Conservation (phyloP, 139 green algal species). For the Raphidocelis subcapitata region DNA sequence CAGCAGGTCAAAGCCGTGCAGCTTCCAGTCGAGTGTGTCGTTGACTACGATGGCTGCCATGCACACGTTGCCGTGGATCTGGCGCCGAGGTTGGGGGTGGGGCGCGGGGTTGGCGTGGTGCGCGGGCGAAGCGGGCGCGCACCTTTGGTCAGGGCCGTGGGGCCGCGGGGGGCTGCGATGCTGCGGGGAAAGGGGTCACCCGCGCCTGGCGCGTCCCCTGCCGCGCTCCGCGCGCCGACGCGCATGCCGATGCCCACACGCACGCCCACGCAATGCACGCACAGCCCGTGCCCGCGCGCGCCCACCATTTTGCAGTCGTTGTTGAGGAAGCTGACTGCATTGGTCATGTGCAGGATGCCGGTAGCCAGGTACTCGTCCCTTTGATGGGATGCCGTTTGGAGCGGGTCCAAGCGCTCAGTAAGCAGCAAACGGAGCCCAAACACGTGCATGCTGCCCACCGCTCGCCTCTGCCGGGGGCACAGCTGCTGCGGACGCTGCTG, state of each 20-base stretch:
- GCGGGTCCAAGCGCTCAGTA: background rate
- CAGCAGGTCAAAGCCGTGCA: constrained; percentile 91
- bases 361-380: constrained; percentile 90
- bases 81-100: too few species aligned
- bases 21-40: constrained; percentile 91
- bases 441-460: too few species aligned
- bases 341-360: constrained; percentile 84
- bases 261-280: background rate
- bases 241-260: background rate
- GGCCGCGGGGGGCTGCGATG: too few species aligned
- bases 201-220: too few species aligned
- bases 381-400: background rate
- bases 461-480: background rate
- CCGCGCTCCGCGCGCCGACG: too few species aligned
- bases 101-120: too few species aligned
- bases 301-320: constrained; percentile 93
- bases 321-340: constrained; percentile 94
- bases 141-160: too few species aligned
- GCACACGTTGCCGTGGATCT: constrained; percentile 93
- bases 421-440: background rate
- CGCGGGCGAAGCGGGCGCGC: too few species aligned
- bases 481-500: background rate
- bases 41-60: constrained; percentile 87
- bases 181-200: too few species aligned
- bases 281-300: too few species aligned